A percentile compares a stretch with the other conserved stretches of the same genome.
phyloP scores from a whole-genome alignment of 2,329 filamentous ascomycete species.

The Ophiostoma fasciatum region DNA sequence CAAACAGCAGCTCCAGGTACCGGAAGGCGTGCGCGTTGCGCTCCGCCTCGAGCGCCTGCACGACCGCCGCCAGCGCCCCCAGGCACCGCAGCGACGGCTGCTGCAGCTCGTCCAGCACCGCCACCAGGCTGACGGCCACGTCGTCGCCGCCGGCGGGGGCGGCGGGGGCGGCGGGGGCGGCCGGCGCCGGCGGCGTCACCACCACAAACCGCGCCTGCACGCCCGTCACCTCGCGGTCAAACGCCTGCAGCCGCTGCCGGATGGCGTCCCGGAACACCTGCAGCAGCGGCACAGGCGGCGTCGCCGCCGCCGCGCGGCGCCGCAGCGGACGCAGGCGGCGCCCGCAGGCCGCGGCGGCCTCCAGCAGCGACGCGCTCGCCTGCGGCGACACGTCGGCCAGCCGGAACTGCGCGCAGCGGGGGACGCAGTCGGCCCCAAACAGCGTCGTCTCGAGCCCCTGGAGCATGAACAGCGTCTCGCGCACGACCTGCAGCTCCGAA shows the following conservation, averaged over 20 bases:
- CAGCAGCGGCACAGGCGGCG: constrained; percentile 34
- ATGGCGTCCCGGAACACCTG: constrained; percentile 59
- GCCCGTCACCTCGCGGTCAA: constrained; percentile 43
- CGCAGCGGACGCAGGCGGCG: constrained; percentile 31
- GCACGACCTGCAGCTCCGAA: constrained; percentile 57
- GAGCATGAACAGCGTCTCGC: constrained; percentile 77
- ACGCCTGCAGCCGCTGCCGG: constrained; percentile 35
- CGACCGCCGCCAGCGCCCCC: constrained; percentile 43
- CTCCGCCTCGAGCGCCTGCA: constrained; percentile 39
- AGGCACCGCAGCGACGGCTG: constrained; percentile 38
- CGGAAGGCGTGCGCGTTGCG: constrained; percentile 43
- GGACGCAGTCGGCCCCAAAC: constrained; percentile 35
- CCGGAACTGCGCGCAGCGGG: constrained; percentile 28
- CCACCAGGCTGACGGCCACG: constrained; percentile 50
- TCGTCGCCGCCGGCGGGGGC: constrained; percentile 33
- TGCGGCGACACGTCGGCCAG: constrained; percentile 34
- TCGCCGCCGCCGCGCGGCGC: constrained; percentile 20
- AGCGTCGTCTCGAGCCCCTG: constrained; percentile 61
- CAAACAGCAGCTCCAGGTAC: constrained; percentile 67
- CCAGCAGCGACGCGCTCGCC: constrained; percentile 32
- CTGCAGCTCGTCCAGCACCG: constrained; percentile 42
- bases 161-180: no score
- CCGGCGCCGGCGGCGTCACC: no score
- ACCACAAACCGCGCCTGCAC: constrained; percentile 48
- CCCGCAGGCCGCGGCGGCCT: constrained; percentile 31